Evolutionary conservation across 768 basidiomycete species (phyloP).

Genomic region (Rhodotorula paludigena): DNA sequence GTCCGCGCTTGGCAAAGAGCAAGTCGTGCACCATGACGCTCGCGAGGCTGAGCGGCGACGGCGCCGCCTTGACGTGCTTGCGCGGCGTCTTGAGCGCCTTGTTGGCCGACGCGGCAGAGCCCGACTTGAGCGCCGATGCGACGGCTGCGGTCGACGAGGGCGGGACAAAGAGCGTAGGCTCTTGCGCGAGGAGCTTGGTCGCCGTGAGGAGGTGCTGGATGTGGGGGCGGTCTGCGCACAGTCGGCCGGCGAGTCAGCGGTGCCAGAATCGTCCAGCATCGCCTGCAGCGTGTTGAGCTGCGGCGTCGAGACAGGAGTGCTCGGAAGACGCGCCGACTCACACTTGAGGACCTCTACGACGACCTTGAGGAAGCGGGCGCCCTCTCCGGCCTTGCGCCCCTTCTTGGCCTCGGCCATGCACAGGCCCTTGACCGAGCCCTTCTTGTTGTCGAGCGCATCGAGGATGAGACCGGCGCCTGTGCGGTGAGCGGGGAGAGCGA

Average conservation of each 20-base stretch:
- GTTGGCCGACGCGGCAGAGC: slow-evolving; percentile 58
- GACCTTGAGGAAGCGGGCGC: slow-evolving; percentile 49
- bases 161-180: slow-evolving; percentile 37
- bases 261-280: not conserved
- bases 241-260: not conserved
- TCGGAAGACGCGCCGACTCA: slow-evolving; percentile 47
- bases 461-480: slow-evolving; percentile 63
- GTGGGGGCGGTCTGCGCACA: slow-evolving; percentile 32
- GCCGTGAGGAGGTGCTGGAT: slow-evolving; percentile 27
- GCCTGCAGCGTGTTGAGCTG: no score
- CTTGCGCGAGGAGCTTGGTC: slow-evolving; percentile 31
- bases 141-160: slow-evolving; percentile 25
- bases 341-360: slow-evolving; percentile 96
- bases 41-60: slow-evolving; percentile 63
- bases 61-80: slow-evolving; percentile 53
- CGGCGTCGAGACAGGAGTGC: no score
- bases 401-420: slow-evolving; percentile 58
- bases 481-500: not conserved
- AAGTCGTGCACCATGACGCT: slow-evolving; percentile 88
- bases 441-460: slow-evolving; percentile 77
- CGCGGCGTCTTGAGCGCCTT: slow-evolving; percentile 54
- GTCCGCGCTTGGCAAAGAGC: slow-evolving; percentile 68
- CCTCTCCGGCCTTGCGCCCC: slow-evolving; percentile 26
- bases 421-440: slow-evolving; percentile 87
- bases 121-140: slow-evolving; percentile 25